A percentile compares a stretch with the other conserved stretches of the same genome.
These are phyloP conservation scores for Aspergillus alliaceus DNA, from an alignment of 2,329 filamentous ascomycete species.

Conservation along the genomic window DNA sequence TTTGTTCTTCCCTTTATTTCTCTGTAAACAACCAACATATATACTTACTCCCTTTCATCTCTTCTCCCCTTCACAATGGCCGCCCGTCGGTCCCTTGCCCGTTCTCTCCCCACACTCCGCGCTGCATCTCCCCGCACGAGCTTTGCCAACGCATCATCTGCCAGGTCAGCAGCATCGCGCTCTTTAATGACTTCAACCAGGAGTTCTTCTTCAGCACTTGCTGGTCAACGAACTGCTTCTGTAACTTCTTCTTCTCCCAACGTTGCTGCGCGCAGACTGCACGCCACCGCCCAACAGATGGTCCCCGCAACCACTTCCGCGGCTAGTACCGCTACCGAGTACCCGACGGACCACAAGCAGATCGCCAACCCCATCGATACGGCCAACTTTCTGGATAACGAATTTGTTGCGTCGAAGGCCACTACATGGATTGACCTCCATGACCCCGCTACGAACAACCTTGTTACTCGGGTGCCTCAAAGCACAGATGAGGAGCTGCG, in stretches of 20 bases:
- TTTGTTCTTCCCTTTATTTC: not conserved
- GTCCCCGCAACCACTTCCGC: constrained; percentile 51
- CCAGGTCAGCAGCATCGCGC: constrained; percentile 26
- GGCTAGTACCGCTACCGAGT: constrained; percentile 51
- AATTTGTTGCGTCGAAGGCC: constrained; percentile 59
- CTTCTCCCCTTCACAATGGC: constrained; percentile 31
- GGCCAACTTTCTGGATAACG: constrained; percentile 64
- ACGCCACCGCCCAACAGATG: constrained; percentile 57
- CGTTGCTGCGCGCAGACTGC: constrained; percentile 40
- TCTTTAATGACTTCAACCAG: constrained; percentile 23
- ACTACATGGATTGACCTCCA: constrained; percentile 64
- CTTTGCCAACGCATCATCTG: constrained; percentile 20
- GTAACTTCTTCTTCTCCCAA: constrained; percentile 20
- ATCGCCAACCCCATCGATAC: constrained; percentile 59
- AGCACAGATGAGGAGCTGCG: constrained; percentile 64
- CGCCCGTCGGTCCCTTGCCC: constrained; percentile 37
- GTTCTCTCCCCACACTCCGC: constrained; percentile 41
- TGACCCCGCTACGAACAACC: constrained; percentile 66
- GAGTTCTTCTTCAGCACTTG: constrained; percentile 20
- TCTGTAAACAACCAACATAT: too few species aligned
- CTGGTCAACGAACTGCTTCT: constrained; percentile 16
- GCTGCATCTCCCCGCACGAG: constrained; percentile 37
- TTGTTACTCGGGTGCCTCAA: constrained; percentile 65
- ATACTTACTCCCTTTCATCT: too few species aligned
- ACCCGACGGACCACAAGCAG: constrained; percentile 57